Percentiles rank a stretch among this genome's conserved stretches.
These are phyloP conservation scores for Pleodorina starrii DNA, from an alignment of 139 green algal genomes.

Conservation along the genomic window DNA sequence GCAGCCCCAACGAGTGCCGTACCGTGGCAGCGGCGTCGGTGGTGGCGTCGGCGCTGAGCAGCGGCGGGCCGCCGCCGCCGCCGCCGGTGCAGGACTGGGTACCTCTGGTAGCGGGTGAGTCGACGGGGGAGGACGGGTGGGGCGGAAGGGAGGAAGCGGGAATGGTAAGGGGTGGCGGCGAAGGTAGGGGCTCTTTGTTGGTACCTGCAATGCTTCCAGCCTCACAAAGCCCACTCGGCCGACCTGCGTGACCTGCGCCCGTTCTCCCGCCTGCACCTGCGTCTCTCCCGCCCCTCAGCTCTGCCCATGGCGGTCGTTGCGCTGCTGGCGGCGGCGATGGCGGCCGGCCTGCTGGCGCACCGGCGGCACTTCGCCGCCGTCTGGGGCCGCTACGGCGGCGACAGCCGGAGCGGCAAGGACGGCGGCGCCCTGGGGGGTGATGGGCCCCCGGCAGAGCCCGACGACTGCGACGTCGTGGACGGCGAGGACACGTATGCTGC, in stretches of 20 bases:
- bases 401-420: neutral
- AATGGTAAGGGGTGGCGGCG: no score
- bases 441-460: no score
- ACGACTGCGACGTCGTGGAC: no score
- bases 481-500: no score
- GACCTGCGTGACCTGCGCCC: no score
- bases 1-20: constrained; percentile 33
- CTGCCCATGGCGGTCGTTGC: neutral
- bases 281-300: neutral
- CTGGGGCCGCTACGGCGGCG: constrained; percentile 7
- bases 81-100: constrained; percentile 38
- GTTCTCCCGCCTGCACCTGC: neutral
- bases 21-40: neutral
- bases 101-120: constrained; percentile 25
- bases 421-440: neutral
- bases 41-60: constrained; percentile 38
- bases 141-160: no score
- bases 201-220: neutral
- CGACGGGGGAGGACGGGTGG: no score
- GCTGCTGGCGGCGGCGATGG: neutral
- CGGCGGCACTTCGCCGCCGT: constrained; percentile 21
- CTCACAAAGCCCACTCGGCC: neutral
- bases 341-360: neutral
- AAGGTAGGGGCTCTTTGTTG: no score
- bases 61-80: neutral